phyloP scores from a whole-genome alignment of 1,284 basidiomycete genomes.

The Gomphus bonarii region DNA sequence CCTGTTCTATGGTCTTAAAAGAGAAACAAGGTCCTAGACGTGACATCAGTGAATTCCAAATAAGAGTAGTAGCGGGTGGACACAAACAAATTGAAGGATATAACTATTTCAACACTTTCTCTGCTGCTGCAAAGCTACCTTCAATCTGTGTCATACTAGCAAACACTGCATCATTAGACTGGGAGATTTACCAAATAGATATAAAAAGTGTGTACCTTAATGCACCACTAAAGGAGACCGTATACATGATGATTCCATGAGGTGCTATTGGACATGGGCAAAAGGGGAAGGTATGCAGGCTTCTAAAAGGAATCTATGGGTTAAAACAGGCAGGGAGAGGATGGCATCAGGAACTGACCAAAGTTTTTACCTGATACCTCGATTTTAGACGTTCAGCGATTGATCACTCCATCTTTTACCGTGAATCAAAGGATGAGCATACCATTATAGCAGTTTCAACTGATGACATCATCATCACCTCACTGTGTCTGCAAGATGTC shows the following conservation, averaged over 20 bases:
- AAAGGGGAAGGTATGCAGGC: background rate
- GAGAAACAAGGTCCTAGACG: too few relatives aligned
- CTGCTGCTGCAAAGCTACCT: conserved; percentile 22
- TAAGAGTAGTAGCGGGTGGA: conserved; percentile 24
- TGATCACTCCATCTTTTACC: conserved; percentile 21
- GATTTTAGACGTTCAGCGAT: conserved; percentile 13
- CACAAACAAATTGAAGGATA: conserved; percentile 22
- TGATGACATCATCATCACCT: conserved; percentile 1
- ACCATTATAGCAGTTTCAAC: background rate
- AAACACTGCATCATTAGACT: too few relatives aligned
- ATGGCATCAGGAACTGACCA: conserved; percentile 15
- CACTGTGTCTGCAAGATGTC: background rate
- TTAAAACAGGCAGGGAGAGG: conserved; percentile 17
- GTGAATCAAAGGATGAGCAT: background rate
- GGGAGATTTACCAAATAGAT: background rate
- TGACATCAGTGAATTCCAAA: conserved; percentile 17
- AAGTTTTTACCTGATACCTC: conserved; percentile 10
- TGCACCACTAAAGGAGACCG: background rate
- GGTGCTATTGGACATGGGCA: background rate
- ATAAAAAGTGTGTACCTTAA: background rate
- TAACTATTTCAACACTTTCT: conserved; percentile 25
- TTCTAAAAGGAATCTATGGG: conserved; percentile 18
- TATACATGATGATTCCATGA: background rate
- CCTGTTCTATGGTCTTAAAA: too few relatives aligned
- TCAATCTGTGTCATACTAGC: too few relatives aligned